Evolutionary conservation across 805 yeast genomes (phyloP), one percentile per base, ranked within the genome.

Genomic region (Saccharomycopsis sp.): DNA sequence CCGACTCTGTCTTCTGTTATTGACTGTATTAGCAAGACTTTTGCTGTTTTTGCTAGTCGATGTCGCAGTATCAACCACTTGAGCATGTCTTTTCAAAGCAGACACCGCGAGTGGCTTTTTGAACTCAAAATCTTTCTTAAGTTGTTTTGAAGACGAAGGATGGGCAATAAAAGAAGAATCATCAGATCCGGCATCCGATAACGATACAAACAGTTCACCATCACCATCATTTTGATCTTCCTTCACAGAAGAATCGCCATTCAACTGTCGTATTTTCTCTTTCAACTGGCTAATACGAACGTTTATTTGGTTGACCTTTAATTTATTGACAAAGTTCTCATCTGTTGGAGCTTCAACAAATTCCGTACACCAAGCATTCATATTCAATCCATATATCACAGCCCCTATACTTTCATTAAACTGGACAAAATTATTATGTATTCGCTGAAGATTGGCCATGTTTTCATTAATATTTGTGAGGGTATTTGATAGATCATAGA

Each of bases 311-410:
- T 58, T 61, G 22, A 51, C 34, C 15, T 62, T 59, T 12, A 38
- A 29, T 34, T 57, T 60, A 29, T 60, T 58, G 20, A 35, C 53
- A 41, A 64, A 54, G 63, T 60, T 62, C 47, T 62, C 61, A 5
- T 24, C 47, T 8, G 47, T 29, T 5, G 64, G 64, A 8, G 63
- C 58, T 49, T 62, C 64, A 20, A 74, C 72, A 65, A 88, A 88
- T 66, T 87, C 91, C 25, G 87, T 87, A 71, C 96, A 88, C 86
- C 94, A 90, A 62, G 96, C 92, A 66, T 91, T 89, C 70, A 89
- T 83, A 67, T 86, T 82, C 54, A 90, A 71, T 1, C 97, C 96
- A 66, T 87, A 89, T 56, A 90, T 68, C 57, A 90, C 84, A 47
- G 92, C 76, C 1, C 89, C 84, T 65, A 91, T 82, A 1, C 89